Evolutionary conservation across 1,284 basidiomycete genomes (phyloP).

Genomic region (Apiotrichum laibachii): DNA sequence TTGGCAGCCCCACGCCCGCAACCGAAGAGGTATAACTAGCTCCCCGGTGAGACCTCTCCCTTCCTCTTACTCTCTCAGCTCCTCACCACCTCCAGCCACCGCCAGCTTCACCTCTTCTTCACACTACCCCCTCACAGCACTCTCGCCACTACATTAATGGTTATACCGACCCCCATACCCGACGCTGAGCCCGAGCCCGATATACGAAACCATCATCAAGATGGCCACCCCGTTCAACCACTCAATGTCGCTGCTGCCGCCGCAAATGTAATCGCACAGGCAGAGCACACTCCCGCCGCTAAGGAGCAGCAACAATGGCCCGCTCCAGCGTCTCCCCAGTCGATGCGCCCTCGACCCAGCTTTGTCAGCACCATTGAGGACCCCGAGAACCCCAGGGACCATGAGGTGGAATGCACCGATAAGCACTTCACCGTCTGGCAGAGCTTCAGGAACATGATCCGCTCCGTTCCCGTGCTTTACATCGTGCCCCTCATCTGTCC

Average conservation of each 20-base stretch:
- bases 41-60: neutral
- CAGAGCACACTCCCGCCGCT: neutral
- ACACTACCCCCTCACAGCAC: neutral
- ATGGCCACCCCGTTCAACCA: conserved; percentile 4
- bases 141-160: conserved; percentile 5
- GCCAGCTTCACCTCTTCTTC: neutral
- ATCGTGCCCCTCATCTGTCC: conserved; percentile 57
- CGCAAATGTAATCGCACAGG: neutral
- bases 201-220: conserved; percentile 22
- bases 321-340: neutral
- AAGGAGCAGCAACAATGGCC: neutral
- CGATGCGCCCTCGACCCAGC: neutral
- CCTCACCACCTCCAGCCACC: neutral
- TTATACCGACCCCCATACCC: conserved; percentile 17
- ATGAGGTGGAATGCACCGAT: neutral
- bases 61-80: neutral
- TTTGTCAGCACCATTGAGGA: conserved; percentile 9
- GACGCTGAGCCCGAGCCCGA: conserved; percentile 26
- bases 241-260: neutral
- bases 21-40: no score
- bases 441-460: conserved; percentile 36
- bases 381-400: neutral
- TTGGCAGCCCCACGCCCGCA: no score
- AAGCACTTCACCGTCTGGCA: conserved; percentile 14
- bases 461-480: conserved; percentile 29